phyloP scores from a whole-genome alignment of 768 basidiomycete genomes.

The Sporobolomyces roseus region DNA sequence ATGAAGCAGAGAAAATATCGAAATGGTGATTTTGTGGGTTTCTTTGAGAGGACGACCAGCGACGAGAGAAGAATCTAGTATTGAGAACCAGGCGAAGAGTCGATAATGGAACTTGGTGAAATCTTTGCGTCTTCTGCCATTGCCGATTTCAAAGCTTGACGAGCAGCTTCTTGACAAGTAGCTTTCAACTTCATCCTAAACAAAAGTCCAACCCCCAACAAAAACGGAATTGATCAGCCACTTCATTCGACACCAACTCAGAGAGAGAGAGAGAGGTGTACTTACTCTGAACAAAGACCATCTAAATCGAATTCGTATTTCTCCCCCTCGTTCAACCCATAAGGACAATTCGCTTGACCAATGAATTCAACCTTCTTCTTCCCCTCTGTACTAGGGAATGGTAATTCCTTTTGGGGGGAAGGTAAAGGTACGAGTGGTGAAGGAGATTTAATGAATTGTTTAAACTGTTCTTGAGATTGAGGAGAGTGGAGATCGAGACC shows the following conservation, averaged over 20 bases:
- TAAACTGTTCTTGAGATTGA: background rate
- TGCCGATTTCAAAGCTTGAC: conserved; percentile 24
- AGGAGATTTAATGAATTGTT: conserved; percentile 7
- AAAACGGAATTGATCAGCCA: no score
- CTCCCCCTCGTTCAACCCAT: conserved; percentile 1
- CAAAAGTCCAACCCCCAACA: no score
- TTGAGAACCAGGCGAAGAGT: no score
- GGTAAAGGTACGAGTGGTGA: no score
- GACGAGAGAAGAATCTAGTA: background rate
- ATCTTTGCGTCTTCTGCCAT: conserved; percentile 33
- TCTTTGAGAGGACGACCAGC: background rate
- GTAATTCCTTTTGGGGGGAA: no score
- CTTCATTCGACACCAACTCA: background rate
- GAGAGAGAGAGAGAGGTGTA: background rate
- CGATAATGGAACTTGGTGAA: no score
- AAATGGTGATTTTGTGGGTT: background rate
- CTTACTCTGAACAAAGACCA: background rate
- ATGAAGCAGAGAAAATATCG: no score
- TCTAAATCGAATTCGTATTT: conserved; percentile 20
- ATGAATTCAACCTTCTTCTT: background rate
- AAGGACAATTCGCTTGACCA: conserved; percentile 1
- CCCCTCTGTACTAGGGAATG: no score
- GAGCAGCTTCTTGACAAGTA: conserved; percentile 38
- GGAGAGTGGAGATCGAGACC: background rate
- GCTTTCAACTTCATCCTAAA: conserved; percentile 38